Conservation (phyloP, 331 rosid genomes). For the Erythrophleum ivorense region DNA sequence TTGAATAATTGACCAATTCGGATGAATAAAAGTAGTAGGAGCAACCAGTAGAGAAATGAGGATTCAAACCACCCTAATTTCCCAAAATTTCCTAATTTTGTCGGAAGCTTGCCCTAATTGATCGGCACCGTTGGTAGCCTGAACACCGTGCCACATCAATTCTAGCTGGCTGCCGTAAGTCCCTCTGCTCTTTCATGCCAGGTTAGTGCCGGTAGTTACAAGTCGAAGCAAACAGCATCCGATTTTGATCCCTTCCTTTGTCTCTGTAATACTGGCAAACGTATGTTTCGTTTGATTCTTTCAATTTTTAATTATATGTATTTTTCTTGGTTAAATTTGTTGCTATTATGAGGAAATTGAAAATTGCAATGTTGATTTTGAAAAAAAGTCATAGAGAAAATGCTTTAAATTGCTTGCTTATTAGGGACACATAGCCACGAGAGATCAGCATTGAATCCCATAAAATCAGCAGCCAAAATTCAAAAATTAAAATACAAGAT, state of each 20-base stretch:
- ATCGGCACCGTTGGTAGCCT: no score
- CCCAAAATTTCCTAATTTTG: not conserved
- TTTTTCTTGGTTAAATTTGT: not conserved
- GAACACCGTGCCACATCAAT: not conserved
- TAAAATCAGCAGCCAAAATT: no score
- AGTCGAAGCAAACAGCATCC: not conserved
- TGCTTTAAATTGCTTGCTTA: no score
- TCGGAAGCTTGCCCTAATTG: not conserved
- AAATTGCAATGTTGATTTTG: not conserved
- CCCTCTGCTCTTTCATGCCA: no score
- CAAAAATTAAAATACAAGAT: no score
- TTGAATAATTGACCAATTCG: slow-evolving; percentile 10
- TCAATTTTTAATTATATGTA: not conserved
- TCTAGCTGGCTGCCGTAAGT: no score
- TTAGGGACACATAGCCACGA: no score
- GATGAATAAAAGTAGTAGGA: not conserved
- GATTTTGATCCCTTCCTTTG: not conserved
- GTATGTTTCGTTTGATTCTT: not conserved
- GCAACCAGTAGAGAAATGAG: not conserved
- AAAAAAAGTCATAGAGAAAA: no score
- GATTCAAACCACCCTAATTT: not conserved
- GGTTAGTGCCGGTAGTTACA: not conserved
- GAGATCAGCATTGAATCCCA: no score
- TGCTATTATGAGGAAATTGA: not conserved
- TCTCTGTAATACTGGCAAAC: slow-evolving; percentile 8